Conservation (phyloP, 1,139 yeast species). For the Pichia sp. region DNA sequence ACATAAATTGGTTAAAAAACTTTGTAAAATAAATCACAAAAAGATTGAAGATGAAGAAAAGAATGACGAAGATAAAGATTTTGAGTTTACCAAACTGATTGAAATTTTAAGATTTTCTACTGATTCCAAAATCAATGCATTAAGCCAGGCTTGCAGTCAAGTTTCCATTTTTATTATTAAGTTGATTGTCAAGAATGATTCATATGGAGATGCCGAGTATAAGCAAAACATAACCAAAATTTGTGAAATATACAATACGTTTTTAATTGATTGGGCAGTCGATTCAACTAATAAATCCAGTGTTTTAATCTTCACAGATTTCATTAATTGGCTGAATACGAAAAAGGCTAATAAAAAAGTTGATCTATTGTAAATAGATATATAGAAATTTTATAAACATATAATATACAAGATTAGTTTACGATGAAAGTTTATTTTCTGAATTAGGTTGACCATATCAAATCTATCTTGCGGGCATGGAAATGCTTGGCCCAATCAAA, state of each 20-base stretch:
- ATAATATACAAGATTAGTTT: too few species aligned
- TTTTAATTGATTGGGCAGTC: slow-evolving; percentile 56
- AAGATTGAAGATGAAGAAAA: too few species aligned
- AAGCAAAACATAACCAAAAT: slow-evolving; percentile 29
- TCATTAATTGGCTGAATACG: slow-evolving; percentile 69
- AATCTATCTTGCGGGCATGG: too few species aligned
- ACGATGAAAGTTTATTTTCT: too few species aligned
- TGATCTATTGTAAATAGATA: neutral
- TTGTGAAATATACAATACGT: slow-evolving; percentile 46
- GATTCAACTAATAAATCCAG: slow-evolving; percentile 41
- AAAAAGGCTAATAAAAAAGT: slow-evolving; percentile 16
- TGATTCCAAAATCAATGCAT: slow-evolving; percentile 39
- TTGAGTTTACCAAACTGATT: slow-evolving; percentile 12
- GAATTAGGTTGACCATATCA: too few species aligned
- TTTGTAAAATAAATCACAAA: slow-evolving; percentile 37
- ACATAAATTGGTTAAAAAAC: slow-evolving; percentile 58
- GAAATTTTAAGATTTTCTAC: slow-evolving; percentile 29
- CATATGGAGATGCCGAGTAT: slow-evolving; percentile 12
- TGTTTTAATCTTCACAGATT: slow-evolving; percentile 63
- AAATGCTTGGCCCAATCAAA: too few species aligned
- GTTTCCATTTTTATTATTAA: slow-evolving; percentile 57
- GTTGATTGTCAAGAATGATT: slow-evolving; percentile 31
- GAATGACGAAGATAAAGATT: slow-evolving; percentile 2
- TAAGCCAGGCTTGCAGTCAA: slow-evolving; percentile 50
- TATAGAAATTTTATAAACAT: neutral